Evolutionary conservation across 2,329 filamentous ascomycete species (phyloP).

Genomic region (Venturia effusa): DNA sequence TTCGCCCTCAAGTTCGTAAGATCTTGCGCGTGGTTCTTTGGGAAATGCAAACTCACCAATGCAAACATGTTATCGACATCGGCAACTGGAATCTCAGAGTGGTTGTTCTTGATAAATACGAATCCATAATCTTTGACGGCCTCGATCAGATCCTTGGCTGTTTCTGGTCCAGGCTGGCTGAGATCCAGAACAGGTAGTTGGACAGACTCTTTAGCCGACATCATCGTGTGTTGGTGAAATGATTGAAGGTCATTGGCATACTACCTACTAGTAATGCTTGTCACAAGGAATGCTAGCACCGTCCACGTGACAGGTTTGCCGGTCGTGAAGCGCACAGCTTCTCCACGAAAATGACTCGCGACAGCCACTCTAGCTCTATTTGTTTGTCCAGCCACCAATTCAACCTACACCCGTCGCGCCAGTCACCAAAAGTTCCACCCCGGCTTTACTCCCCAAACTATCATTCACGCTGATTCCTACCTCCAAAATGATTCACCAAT

Average conservation of each 20-base stretch:
- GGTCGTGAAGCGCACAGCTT: background rate
- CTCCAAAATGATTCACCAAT: constrained; percentile 31
- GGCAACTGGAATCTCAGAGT: constrained; percentile 48
- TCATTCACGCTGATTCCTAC: background rate
- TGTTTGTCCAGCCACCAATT: background rate
- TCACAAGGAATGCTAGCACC: background rate
- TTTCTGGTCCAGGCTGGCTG: constrained; percentile 46
- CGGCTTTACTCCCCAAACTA: background rate
- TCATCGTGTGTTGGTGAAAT: background rate
- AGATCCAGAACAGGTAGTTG: constrained; percentile 72
- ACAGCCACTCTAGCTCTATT: background rate
- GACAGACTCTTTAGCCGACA: constrained; percentile 1
- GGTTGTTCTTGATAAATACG: constrained; percentile 72
- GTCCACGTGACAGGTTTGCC: background rate
- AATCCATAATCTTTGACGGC: constrained; percentile 80
- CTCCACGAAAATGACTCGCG: background rate
- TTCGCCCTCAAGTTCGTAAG: too few relatives aligned
- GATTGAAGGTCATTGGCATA: background rate
- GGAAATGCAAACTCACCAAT: constrained; percentile 44
- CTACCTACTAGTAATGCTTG: background rate
- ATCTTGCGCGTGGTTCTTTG: background rate
- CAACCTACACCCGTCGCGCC: background rate
- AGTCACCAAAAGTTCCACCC: too few relatives aligned
- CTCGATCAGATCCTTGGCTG: constrained; percentile 58
- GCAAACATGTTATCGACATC: constrained; percentile 63